Evolutionary conservation across 2,329 filamentous ascomycete species (phyloP), one percentile per base, ranked within the genome.

Genomic region (Lachnellula suecica): DNA sequence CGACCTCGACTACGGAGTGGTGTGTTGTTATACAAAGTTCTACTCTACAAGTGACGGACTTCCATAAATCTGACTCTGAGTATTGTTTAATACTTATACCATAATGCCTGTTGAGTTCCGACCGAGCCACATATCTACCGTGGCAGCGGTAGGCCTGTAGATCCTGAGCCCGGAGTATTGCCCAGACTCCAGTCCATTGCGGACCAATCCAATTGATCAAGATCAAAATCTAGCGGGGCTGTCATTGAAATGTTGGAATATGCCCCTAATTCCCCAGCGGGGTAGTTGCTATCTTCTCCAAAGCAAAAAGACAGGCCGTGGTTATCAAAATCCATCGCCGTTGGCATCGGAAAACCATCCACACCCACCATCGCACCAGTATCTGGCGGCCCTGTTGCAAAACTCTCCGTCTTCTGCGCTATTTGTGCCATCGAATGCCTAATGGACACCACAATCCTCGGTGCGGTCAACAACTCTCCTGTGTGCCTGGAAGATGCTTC

Each of bases 141-240:
- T n/a, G n/a, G n/a, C n/a, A n/a, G n/a, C n/a, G n/a, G n/a, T n/a
- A n/a, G n/a, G n/a, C n/a, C n/a, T n/a, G n/a, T n/a, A n/a, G n/a
- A n/a, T n/a, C n/a, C n/a, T n/a, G n/a, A n/a, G n/a, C n/a, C n/a
- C n/a, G n/a, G n/a, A n/a, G n/a, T n/a, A n/a, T 31, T 31, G 15
- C 17, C 38, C n/a, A 53, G 51, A 51, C 51, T 57, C 66, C 66
- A 69, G 31, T 66, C 59, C 56, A 66, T 65, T 22, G 55, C 52
- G 19, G 58, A 45, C 64, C 63, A 68, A 44, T 68, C 58, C 29
- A 66, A 40, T 6, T 59, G 47, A 51, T 59, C 58, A 10, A 63
- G 19, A 54, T 65, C 61, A 45, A 63, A n/a, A 43, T 60, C 60
- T 25, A 63, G 41, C 2, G 49, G 31, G 48, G 52, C 42, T 29